Evolutionary conservation across 2,329 filamentous ascomycete genomes (phyloP).

Genomic region (Sclerotinia glacialis): DNA sequence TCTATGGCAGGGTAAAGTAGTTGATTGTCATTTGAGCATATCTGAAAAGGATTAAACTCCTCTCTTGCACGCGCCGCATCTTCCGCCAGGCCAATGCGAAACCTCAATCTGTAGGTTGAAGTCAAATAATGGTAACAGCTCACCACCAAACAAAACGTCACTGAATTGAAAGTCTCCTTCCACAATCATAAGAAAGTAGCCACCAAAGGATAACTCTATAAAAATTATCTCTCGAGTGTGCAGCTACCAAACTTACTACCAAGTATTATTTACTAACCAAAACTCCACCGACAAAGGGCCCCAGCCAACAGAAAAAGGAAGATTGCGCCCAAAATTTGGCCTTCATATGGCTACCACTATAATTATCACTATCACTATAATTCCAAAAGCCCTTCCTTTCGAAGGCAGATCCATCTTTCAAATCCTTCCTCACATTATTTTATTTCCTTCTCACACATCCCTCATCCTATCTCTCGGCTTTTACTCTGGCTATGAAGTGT

Average conservation of each 20-base stretch:
- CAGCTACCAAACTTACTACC: neutral
- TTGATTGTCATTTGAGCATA: too few relatives aligned
- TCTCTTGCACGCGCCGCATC: neutral
- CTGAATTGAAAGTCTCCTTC: neutral
- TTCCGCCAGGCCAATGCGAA: neutral
- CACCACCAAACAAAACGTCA: neutral
- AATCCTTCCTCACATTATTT: neutral
- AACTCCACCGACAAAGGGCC: neutral
- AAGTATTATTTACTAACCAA: constrained; percentile 1
- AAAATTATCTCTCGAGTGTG: neutral
- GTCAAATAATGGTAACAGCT: neutral
- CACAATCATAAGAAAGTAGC: neutral
- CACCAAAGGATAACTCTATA: neutral
- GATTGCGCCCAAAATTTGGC: neutral
- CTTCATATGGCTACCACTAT: neutral
- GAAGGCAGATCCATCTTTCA: neutral
- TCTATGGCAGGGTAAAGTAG: too few relatives aligned
- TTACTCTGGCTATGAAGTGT: neutral
- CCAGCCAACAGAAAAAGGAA: neutral
- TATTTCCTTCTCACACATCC: neutral
- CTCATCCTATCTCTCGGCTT: neutral
- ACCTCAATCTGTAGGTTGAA: neutral
- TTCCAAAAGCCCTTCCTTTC: neutral
- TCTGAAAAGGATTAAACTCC: neutral
- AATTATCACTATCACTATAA: neutral